Evolutionary conservation across 2,329 filamentous ascomycete species (phyloP), one percentile per base, ranked within the genome.

Genomic region (Curvularia eragrostidis): DNA sequence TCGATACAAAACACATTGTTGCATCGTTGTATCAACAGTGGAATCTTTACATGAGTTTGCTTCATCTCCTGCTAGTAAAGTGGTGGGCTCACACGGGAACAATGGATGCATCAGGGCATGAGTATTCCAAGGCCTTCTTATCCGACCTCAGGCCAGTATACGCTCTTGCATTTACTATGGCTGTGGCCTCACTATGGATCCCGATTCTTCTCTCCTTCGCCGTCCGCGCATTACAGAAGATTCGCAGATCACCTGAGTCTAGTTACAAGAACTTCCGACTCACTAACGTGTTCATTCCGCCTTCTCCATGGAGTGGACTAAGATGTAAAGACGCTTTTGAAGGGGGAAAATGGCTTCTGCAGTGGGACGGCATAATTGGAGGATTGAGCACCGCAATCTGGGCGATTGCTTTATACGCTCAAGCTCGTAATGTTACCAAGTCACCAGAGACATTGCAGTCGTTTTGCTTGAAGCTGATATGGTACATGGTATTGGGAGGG

Each of bases 281-380:
- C 15, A 6, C 46, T 13, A 48, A n/a, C 24, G 8, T 48, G 23
- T 48, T 36, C 19, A 34, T 48, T 10, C 46, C 46, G 24, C 46
- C 46, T 2, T 48, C 46, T 23, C 46, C 46, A 24, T 48, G 46
- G 46, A 24, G 46, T 15, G 10, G 5, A 2, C 2, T 36, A 5
- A 48, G 36, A 24, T 48, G 46, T 12, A 48, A 48, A 15, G 21
- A 48, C 18, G 46, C 46, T n/a, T 48, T 48, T 6, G 46, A 48
- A n/a, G 46, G 46, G 36, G 46, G 46, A n/a, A 48, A 48, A 36
- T 48, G 46, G 46, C 46, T 48, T 34, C 46, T 48, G 5, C 46
- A 48, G 30, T 48, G 46, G 46, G 46, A 48, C 6, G 46, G 46
- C 19, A 48, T 48, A 36, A 32, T 48, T 13, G 46, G 46, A 23